Evolutionary conservation across 2,329 filamentous ascomycete genomes (phyloP), one percentile per base, ranked within the genome.

Genomic region (Trematosphaeria pertusa): DNA sequence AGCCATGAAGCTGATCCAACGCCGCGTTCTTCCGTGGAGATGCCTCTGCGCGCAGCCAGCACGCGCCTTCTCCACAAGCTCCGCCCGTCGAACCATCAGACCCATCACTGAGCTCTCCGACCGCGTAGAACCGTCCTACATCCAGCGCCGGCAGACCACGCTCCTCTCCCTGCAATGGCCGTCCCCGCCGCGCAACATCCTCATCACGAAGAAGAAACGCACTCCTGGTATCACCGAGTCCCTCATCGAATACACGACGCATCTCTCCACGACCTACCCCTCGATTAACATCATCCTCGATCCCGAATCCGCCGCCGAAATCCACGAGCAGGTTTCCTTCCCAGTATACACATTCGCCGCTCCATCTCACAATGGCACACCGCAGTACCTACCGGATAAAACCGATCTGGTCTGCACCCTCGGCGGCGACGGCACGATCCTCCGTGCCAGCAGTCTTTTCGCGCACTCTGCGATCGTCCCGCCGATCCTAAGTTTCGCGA

Each of bases 401-500:
- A 87, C 95, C 48, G 94, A 99, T 65, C 79, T 97, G 48, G 87
- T 93, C 17, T 86, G 90, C 33, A 97, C 94, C 0, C 84, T 99
- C 38, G 94, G 94, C 42, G 94, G 94, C 32, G 94, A 99, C 70
- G 91, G 91, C 50, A 96, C 91, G 2, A 93, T 96, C 43, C 74
- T 96, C 36, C 88, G 89, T 49, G 91, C 91, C 0, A 88, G 90
- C 2, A 92, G 88, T 43, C 81, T 97, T 4, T 97, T 95, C 74
- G 91, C 91, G 48, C 87, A 89, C 28, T 86, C 89, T 34, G 79
- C 82, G 2, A 85, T 85, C 33, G 93, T 99, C 0, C 94, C 94
- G 0, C 94, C 94, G 0, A 88, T 99, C 24, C 78, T 99, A 6
- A 91, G 90, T 1, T 99, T 99, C 67, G 96, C 91, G 68, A 97